Evolutionary conservation across 352 stramenopile species (phyloP), one percentile per base, ranked within the genome.

Genomic region (Lagenidium sp.): DNA sequence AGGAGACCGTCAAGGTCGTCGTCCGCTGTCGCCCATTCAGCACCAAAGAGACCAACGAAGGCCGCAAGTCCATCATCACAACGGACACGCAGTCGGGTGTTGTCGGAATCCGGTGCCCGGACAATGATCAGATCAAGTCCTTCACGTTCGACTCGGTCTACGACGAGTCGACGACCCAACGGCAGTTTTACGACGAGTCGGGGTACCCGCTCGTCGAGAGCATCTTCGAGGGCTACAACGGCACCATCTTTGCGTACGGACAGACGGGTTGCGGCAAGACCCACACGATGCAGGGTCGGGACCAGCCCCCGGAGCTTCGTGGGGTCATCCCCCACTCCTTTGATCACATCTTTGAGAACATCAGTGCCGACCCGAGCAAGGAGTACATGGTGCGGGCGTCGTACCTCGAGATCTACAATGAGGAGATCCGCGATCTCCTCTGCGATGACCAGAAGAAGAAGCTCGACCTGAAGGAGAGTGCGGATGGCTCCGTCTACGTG

Each of bases 401-500:
- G 36, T 97, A 96, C 57, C 64, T 97, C 18, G 91, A 97, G 54
- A 97, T 97, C 38, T 97, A 97, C 74, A 97, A 97, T 47, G 91
- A 97, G 45, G 83, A 94, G 42, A 95, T 98, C 38, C 71, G 81
- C 18, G 92, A 98, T 54, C 54, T 97, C 13, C 68, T 98, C 8
- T 53, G 41, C 10, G 76, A 96, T 36, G 68, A 85, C 55, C 35
- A 66, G 18, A 82, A 91, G 59, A 79, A 92, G 52, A 80, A 79
- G 58, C 55, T 94, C 43, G 65, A 87, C 22, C 58, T 97, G 22
- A 88, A 94, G 26, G 90, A 97, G 45, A 68, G 79, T 26, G 67
- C 66, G 4, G 68, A 88, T 25, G 70, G 74, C 6, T 70, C 72
- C 1, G 82, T 95, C 4, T 96, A 91, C 55, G 82, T 97, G 20